phyloP scores from a whole-genome alignment of 495 filamentous ascomycete genomes.

The Tetracladium setigerum region DNA sequence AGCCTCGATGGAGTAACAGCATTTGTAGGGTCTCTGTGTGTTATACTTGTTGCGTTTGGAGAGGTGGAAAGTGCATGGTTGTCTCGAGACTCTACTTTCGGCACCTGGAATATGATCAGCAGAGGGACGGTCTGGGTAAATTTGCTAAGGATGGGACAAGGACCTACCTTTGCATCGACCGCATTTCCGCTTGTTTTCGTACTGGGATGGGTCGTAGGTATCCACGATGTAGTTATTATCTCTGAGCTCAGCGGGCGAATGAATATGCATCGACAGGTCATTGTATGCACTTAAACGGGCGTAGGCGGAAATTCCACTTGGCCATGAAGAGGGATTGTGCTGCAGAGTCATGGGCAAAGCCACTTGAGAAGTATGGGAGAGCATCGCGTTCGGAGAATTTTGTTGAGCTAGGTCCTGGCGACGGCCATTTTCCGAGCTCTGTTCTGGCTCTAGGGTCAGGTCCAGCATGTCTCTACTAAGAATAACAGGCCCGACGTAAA shows the following conservation, averaged over 20 bases:
- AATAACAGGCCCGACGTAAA: no score
- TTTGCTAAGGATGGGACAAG: background rate
- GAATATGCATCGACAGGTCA: slow-evolving; percentile 6
- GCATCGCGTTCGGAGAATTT: no score
- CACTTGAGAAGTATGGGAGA: no score
- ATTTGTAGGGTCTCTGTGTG: slow-evolving; percentile 13
- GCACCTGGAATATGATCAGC: background rate
- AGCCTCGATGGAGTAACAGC: slow-evolving; percentile 2
- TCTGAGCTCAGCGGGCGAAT: slow-evolving; percentile 7
- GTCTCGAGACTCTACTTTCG: slow-evolving; percentile 1
- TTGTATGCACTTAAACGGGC: no score
- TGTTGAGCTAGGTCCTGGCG: no score
- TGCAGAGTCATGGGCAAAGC: no score
- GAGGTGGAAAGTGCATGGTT: slow-evolving; percentile 13
- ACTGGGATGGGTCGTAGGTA: slow-evolving; percentile 6
- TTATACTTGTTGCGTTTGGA: slow-evolving; percentile 15
- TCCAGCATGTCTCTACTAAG: no score
- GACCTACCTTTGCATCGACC: slow-evolving; percentile 11
- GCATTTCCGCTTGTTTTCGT: slow-evolving; percentile 9
- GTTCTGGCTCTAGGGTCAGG: no score
- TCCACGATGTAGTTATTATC: slow-evolving; percentile 9
- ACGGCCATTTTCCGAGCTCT: no score
- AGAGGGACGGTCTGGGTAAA: background rate
- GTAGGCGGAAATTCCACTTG: no score
- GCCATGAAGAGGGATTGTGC: no score